Conservation (phyloP, 257 asterid species). For the Buddleja alternifolia region DNA sequence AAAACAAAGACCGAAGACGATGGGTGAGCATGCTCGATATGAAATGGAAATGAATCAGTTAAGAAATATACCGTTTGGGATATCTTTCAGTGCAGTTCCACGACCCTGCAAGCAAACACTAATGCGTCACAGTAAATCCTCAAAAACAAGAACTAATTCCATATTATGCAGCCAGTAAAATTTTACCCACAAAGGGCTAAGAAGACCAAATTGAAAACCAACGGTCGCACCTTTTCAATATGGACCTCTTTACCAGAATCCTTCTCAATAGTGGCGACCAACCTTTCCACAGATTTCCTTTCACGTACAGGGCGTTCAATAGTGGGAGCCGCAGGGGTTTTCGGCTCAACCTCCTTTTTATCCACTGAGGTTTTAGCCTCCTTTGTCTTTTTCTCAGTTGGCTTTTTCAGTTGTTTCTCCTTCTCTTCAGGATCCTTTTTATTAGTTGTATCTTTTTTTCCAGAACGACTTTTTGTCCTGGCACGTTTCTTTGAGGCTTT, state of each 20-base stretch:
- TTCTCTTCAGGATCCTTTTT: conserved; percentile 49
- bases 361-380: conserved; percentile 32
- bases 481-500: conserved; percentile 57
- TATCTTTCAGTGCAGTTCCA: conserved; percentile 94
- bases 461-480: conserved; percentile 46
- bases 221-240: conserved; percentile 72
- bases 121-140: not conserved
- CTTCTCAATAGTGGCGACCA: conserved; percentile 81
- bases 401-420: conserved; percentile 45
- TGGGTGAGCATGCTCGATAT: conserved; percentile 2
- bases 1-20: not conserved
- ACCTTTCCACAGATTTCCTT: conserved; percentile 88
- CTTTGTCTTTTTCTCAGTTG: conserved; percentile 35
- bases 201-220: conserved; percentile 1
- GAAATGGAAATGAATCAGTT: not conserved
- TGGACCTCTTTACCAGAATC: conserved; percentile 64
- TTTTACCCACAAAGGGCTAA: not conserved
- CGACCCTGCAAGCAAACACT: conserved; percentile 63
- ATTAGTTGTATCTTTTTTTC: conserved; percentile 40
- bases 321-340: conserved; percentile 58
- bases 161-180: not conserved
- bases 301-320: conserved; percentile 91
- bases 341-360: conserved; percentile 53
- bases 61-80: conserved; percentile 72
- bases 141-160: conserved; percentile 7